A percentile compares a stretch with the other conserved stretches of the same genome.
Evolutionary conservation across 2,329 filamentous ascomycete genomes (phyloP).

Genomic region (Aaosphaeria pasadenensis): DNA sequence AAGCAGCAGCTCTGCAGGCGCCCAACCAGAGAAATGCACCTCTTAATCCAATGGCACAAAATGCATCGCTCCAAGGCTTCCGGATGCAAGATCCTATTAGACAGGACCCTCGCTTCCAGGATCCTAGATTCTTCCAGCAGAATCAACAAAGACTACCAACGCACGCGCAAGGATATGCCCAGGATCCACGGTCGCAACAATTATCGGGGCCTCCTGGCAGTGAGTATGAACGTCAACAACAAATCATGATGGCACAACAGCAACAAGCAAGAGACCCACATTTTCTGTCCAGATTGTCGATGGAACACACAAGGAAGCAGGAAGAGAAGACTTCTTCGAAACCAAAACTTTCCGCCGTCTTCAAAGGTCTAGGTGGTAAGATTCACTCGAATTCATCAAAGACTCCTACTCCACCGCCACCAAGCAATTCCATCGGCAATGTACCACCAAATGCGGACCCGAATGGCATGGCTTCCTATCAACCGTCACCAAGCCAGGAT

Average conservation of each 20-base stretch:
- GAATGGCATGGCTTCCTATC: constrained; percentile 18
- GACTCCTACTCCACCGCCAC: constrained; percentile 1
- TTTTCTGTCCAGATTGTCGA: constrained; percentile 38
- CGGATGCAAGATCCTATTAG: constrained; percentile 1
- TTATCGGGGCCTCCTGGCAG: neutral
- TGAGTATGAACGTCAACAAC: constrained; percentile 25
- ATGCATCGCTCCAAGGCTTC: constrained; percentile 1
- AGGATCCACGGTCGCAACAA: neutral
- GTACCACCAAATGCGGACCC: neutral
- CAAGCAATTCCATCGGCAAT: neutral
- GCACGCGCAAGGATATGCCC: neutral
- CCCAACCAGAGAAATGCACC: constrained; percentile 3
- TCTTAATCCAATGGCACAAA: neutral
- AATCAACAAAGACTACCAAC: neutral
- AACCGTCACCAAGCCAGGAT: constrained; percentile 21
- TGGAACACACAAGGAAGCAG: constrained; percentile 20
- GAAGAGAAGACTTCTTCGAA: constrained; percentile 23
- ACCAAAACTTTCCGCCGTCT: constrained; percentile 39
- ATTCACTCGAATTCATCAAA: constrained; percentile 10
- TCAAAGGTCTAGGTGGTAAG: constrained; percentile 41
- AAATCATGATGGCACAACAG: constrained; percentile 20
- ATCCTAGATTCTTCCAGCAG: neutral
- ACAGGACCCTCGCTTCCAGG: neutral
- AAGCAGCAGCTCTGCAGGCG: constrained; percentile 4
- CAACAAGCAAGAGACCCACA: constrained; percentile 37